These are phyloP conservation scores for Halteria grandinella DNA, from an alignment of 73 alveolate genomes.

Conservation along the genomic window DNA sequence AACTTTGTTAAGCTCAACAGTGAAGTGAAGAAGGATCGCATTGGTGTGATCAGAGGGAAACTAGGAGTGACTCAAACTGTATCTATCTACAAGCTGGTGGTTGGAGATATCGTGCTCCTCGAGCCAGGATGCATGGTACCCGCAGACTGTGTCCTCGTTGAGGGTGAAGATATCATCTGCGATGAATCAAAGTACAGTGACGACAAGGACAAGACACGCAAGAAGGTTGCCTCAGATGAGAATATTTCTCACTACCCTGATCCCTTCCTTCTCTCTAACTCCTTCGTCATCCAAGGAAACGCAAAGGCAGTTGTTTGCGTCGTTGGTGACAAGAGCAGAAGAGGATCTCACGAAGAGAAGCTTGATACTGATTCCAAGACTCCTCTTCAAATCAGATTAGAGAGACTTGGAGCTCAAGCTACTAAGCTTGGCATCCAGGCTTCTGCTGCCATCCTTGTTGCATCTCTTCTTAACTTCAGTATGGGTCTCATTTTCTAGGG, in stretches of 20 bases:
- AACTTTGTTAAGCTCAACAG: conserved; percentile 78
- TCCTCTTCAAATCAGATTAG: conserved; percentile 70
- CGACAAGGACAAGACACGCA: background rate
- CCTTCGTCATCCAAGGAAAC: conserved; percentile 39
- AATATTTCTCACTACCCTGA: background rate
- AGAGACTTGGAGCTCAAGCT: conserved; percentile 85
- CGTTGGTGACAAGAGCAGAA: conserved; percentile 64
- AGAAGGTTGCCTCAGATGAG: conserved; percentile 5
- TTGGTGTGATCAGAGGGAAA: conserved; percentile 82
- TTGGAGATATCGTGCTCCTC: conserved; percentile 87
- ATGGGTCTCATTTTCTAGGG: conserved; percentile 35
- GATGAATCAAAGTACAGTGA: conserved; percentile 65
- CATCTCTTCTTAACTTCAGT: conserved; percentile 53
- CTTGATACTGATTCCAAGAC: conserved; percentile 53
- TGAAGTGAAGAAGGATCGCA: conserved; percentile 71
- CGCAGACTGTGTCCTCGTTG: conserved; percentile 86
- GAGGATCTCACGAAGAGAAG: conserved; percentile 29
- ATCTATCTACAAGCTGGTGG: conserved; percentile 77
- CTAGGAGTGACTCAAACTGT: conserved; percentile 63
- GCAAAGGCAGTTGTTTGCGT: conserved; percentile 72
- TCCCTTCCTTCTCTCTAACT: conserved; percentile 50
- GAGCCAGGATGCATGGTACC: conserved; percentile 89
- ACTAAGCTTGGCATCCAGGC: conserved; percentile 88
- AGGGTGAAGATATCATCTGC: conserved; percentile 73
- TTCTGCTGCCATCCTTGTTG: conserved; percentile 79